Conservation (phyloP, 75 land plant species). For the Selaginella tamariscina region DNA sequence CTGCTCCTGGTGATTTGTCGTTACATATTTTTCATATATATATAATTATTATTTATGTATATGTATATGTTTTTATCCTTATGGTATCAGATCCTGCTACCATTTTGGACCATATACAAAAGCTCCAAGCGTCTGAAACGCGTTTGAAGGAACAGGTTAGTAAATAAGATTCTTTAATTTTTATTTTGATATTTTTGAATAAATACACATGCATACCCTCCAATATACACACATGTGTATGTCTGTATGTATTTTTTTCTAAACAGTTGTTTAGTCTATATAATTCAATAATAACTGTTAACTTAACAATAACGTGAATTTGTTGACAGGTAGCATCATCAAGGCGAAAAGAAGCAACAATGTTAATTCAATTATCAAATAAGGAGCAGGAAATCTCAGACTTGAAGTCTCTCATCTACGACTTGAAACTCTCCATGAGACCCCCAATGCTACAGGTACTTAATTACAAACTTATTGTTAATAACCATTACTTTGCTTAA, state of each 20-base stretch:
- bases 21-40: background rate
- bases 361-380: slow-evolving; percentile 79
- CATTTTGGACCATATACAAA: slow-evolving; percentile 48
- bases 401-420: slow-evolving; percentile 50
- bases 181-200: background rate
- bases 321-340: slow-evolving; percentile 60
- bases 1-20: background rate
- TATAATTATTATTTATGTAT: background rate
- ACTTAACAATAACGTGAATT: too few relatives aligned
- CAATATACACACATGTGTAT: too few relatives aligned
- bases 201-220: too few relatives aligned
- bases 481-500: too few relatives aligned
- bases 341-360: slow-evolving; percentile 83
- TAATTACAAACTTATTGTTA: too few relatives aligned
- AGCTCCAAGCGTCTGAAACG: slow-evolving; percentile 69
- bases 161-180: background rate
- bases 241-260: background rate
- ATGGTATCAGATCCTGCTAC: slow-evolving; percentile 44
- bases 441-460: slow-evolving; percentile 85
- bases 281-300: too few relatives aligned
- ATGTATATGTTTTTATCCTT: background rate
- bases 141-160: slow-evolving; percentile 76
- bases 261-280: too few relatives aligned
- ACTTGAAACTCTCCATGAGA: slow-evolving; percentile 64
- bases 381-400: slow-evolving; percentile 88